Percentiles rank a stretch among this genome's conserved stretches.
Conservation (phyloP, 768 basidiomycete species). For the Calocybe gangraenosa region DNA sequence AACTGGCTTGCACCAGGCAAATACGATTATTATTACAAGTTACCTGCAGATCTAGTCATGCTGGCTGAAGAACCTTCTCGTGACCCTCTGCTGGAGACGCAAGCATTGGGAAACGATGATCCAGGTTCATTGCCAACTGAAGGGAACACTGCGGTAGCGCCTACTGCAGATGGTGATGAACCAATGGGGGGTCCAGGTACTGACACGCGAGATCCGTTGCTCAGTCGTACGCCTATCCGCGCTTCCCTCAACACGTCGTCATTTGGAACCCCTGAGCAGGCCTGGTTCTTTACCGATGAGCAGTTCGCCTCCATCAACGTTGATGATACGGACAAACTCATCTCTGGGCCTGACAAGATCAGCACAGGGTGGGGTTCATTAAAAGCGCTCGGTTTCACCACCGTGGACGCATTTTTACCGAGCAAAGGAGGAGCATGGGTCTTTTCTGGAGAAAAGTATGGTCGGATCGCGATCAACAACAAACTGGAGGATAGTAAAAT, state of each 20-base stretch:
- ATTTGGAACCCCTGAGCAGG: background rate
- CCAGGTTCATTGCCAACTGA: background rate
- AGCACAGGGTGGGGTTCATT: background rate
- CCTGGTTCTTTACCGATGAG: constrained; percentile 4
- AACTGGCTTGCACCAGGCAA: constrained; percentile 1
- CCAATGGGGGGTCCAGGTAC: constrained; percentile 3
- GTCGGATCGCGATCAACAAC: constrained; percentile 2
- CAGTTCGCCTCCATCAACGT: background rate
- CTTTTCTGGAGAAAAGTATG: constrained; percentile 5
- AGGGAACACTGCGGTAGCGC: background rate
- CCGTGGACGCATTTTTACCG: constrained; percentile 1
- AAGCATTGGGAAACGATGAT: background rate
- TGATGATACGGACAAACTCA: constrained; percentile 2
- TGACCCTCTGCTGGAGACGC: background rate
- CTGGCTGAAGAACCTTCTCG: background rate
- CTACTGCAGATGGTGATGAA: background rate
- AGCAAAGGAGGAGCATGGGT: background rate
- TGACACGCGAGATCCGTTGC: background rate
- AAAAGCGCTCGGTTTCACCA: constrained; percentile 1
- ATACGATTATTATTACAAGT: constrained; percentile 1
- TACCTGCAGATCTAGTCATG: background rate
- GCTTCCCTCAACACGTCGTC: background rate
- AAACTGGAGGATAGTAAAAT: background rate
- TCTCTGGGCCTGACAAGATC: background rate
- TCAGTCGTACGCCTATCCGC: constrained; percentile 1